These are phyloP conservation scores for Solanum chacoense DNA, from an alignment of 305 asterid genomes.

Conservation along the genomic window DNA sequence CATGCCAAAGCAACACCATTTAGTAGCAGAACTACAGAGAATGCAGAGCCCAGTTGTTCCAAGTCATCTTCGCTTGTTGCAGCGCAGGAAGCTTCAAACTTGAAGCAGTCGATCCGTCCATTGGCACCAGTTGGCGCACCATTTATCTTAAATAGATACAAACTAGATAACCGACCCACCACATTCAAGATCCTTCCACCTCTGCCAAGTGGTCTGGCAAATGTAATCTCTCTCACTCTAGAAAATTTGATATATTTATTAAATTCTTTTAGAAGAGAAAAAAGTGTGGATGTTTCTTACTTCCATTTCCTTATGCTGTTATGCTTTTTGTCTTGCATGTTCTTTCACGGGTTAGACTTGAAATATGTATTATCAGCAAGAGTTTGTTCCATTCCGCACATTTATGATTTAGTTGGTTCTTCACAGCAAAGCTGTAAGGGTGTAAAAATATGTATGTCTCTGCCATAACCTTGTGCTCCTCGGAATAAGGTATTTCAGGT, in stretches of 20 bases:
- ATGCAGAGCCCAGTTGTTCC: conserved; percentile 19
- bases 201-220: conserved; percentile 69
- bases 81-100: conserved; percentile 25
- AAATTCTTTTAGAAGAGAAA: background rate
- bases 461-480: background rate
- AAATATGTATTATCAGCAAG: background rate
- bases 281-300: background rate
- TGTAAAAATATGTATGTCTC: background rate
- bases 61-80: conserved; percentile 22
- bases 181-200: conserved; percentile 69
- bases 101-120: conserved; percentile 48
- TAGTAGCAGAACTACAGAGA: conserved; percentile 28
- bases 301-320: background rate
- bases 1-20: conserved; percentile 20
- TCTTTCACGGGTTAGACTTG: background rate
- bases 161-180: conserved; percentile 94
- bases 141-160: conserved; percentile 54
- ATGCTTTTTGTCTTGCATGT: background rate
- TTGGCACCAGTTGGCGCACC: conserved; percentile 46
- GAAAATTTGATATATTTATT: background rate
- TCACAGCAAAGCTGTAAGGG: background rate
- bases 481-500: background rate
- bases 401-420: background rate
- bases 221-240: conserved; percentile 30
- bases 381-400: background rate